Base-by-base conservation (phyloP, 768 basidiomycete species). In the Clavaria fumosa region DNA sequence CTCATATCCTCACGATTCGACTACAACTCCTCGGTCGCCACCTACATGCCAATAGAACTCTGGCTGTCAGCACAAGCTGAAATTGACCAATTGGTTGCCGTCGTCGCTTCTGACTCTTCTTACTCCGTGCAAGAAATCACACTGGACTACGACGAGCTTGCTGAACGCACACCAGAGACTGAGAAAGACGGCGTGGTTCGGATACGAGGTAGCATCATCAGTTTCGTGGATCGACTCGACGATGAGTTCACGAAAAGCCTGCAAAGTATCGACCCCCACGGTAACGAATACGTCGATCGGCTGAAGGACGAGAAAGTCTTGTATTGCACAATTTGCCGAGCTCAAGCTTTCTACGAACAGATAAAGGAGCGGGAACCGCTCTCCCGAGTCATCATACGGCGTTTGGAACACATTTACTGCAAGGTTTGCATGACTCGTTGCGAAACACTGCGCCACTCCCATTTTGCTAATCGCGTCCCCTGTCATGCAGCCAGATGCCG, bases 241-340 rank as follows among this genome's bases (percentile, higher is more conserved):
- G 95, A 97, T 49, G 95, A 99, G 60, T 99, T 99, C 56, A 96
- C 90, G 31, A 84, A 84, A 52, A 90, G 86, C 50, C 60, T 99
- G 23, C 95, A 97, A 70, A 89, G 96, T 52, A 89, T 95, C 45
- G 95, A 99, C 50, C 93, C 95, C 5, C 95, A 99, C 53, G 90
- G 95, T 2, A 88, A 84, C n/a, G 95, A 99, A 57, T 99, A 99
- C 53, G 82, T 99, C 31, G 95, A 96, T 53, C 73, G 95, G 34
- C 64, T 99, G 40, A 89, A 89, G 59, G 90, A 97, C 53, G 96
- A 97, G 62, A 86, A 89, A 51, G 77, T 78, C 11, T 70, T 99
- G 17, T 99, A 97, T 57, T 72, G 75, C 53, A 90, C 88, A 22
- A 86, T 99, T 46, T 88, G 85, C 56, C 81, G 84, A 35, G 81